Percentiles rank a stretch among this genome's conserved stretches.
These are phyloP conservation scores for Tulasnella sp. DNA, from an alignment of 768 basidiomycete species.

Conservation along the genomic window DNA sequence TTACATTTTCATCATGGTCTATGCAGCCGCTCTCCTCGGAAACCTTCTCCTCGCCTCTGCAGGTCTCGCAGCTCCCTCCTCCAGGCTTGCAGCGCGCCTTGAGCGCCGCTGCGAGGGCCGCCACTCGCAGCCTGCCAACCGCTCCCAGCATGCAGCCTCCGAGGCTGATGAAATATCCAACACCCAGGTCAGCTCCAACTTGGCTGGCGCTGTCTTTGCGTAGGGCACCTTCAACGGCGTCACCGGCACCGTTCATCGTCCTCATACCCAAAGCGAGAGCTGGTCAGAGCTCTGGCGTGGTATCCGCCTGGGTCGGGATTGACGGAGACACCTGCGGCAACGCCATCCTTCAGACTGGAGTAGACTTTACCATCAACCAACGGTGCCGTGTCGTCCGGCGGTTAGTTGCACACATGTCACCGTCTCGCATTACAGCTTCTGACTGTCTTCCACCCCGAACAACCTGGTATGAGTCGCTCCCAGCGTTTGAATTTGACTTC, in stretches of 20 bases:
- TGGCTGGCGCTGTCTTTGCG: constrained; percentile 29
- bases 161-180: constrained; percentile 19
- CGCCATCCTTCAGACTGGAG: constrained; percentile 30
- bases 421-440: constrained; percentile 9
- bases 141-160: background rate
- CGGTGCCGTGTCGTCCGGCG: constrained; percentile 25
- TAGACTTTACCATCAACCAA: constrained; percentile 27
- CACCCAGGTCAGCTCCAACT: constrained; percentile 28
- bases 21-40: constrained; percentile 19
- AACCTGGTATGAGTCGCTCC: constrained; percentile 23
- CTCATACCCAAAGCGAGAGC: constrained; percentile 22
- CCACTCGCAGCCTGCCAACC: constrained; percentile 12
- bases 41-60: constrained; percentile 23
- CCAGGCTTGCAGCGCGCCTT: constrained; percentile 20
- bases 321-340: constrained; percentile 30
- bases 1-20: constrained; percentile 19
- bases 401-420: constrained; percentile 16
- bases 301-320: constrained; percentile 27
- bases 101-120: constrained; percentile 20
- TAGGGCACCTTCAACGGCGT: constrained; percentile 29
- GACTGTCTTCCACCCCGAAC: no score
- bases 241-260: constrained; percentile 29
- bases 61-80: constrained; percentile 21
- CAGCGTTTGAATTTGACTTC: constrained; percentile 24
- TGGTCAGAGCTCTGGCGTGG: constrained; percentile 20